These are phyloP conservation scores for Ophiostoma sp. DNA, from an alignment of 2,329 filamentous ascomycete genomes.

Conservation along the genomic window DNA sequence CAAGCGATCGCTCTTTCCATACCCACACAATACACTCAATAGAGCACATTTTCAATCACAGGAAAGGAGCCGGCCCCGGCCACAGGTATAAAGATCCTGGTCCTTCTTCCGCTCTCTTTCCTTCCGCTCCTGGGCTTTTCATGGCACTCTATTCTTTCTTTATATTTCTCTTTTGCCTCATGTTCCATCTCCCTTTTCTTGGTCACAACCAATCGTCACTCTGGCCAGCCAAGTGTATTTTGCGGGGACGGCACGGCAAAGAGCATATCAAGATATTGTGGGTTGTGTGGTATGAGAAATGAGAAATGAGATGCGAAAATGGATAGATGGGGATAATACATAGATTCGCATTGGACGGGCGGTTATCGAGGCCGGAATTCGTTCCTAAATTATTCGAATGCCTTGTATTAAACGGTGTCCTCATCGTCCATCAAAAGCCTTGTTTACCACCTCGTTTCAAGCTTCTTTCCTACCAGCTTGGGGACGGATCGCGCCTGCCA, in stretches of 20 bases:
- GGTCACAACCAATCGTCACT: background rate
- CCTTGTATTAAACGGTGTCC: no score
- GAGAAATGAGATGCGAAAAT: background rate
- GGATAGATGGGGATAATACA: background rate
- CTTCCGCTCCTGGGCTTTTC: background rate
- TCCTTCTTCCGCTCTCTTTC: background rate
- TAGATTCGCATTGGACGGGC: background rate
- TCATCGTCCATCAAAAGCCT: no score
- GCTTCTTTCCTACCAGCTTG: no score
- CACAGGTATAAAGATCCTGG: background rate
- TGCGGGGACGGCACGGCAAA: constrained; percentile 3
- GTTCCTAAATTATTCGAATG: no score
- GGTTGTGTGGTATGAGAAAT: background rate
- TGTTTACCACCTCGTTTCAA: no score
- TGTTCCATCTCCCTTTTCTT: background rate
- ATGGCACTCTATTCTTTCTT: background rate
- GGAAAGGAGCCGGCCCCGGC: background rate
- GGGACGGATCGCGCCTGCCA: background rate
- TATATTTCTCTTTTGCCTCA: background rate
- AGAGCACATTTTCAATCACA: background rate
- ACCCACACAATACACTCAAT: background rate
- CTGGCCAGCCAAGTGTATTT: background rate
- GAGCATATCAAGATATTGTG: background rate
- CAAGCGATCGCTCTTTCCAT: background rate
- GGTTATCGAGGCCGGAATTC: no score